Evolutionary conservation across 169 alveolate genomes (phyloP).

Genomic region (Babesia microti): DNA sequence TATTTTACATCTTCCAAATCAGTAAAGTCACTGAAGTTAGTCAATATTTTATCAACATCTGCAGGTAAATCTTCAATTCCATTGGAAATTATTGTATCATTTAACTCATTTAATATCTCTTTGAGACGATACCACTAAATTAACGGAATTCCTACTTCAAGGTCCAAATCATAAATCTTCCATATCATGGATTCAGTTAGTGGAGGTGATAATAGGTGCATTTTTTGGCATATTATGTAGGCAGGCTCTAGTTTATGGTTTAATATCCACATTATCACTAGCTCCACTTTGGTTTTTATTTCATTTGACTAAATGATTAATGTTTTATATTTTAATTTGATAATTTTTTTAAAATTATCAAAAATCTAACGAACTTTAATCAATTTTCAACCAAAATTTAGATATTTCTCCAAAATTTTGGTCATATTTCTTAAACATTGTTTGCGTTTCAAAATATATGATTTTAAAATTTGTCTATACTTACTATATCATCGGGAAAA

Average conservation of each 20-base stretch:
- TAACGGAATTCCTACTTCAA: too few relatives aligned
- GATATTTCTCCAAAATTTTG: too few relatives aligned
- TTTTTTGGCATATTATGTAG: slow-evolving; percentile 56
- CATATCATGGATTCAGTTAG: slow-evolving; percentile 59
- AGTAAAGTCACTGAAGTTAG: slow-evolving; percentile 25
- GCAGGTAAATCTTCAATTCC: slow-evolving; percentile 34
- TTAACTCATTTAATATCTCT: slow-evolving; percentile 6
- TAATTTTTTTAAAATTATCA: background rate
- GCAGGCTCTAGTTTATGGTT: slow-evolving; percentile 62
- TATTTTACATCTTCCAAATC: slow-evolving; percentile 30
- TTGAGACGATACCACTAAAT: slow-evolving; percentile 36
- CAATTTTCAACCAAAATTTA: too few relatives aligned
- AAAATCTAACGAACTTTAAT: too few relatives aligned
- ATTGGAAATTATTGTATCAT: slow-evolving; percentile 13
- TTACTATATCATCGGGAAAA: slow-evolving; percentile 10
- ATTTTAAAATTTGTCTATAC: too few relatives aligned
- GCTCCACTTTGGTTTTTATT: slow-evolving; percentile 33
- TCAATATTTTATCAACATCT: slow-evolving; percentile 25
- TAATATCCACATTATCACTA: slow-evolving; percentile 53
- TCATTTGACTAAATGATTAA: slow-evolving; percentile 6
- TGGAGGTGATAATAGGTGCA: slow-evolving; percentile 62
- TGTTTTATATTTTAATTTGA: background rate
- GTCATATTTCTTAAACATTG: too few relatives aligned
- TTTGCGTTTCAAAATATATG: too few relatives aligned
- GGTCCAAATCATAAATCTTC: slow-evolving; percentile 62